Base-by-base conservation (phyloP, 2,329 filamentous ascomycete genomes). In the Sphaerulina vaccinii region DNA sequence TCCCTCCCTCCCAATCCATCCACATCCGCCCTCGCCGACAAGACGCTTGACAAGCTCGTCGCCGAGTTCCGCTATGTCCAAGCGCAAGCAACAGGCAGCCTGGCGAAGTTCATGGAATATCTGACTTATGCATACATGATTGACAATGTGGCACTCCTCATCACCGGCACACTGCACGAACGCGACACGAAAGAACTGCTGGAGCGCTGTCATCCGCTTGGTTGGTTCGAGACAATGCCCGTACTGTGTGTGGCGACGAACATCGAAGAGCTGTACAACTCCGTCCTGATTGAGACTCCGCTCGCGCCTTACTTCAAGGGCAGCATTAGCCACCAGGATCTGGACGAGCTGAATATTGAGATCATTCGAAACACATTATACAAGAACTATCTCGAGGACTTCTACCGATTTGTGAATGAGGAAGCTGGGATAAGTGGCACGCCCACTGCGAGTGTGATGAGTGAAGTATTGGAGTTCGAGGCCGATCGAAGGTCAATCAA, bases 81-180 rank as follows among this genome's bases (percentile, higher is more conserved):
- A 63, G 90, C 91, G 57, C 96, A 99, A 69, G 88, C 92, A 22
- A 89, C 89, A 2, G 93, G 93, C 13, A 89, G 90, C 1, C 83
- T 96, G 32, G 86, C 91, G 57, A 90, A 89, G 69, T 99, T 99
- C 73, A 90, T 99, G 83, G 90, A 97, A 72, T 99, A 96, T 73
- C 79, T 99, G 56, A 99, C 93, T 1, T 99, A 99, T 71, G 92
- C 91, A 57, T 99, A 99, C 79, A 99, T 99, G 93, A 99, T 99
- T 73, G 93, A 99, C 75, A 99, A 99, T 66, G 90, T 99, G 47
- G 93, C 95, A 33, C 85, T 99, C 35, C 84, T 99, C 66, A 99
- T 99, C 72, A 99, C 93, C 18, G 93, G 93, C 57, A 99, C 93
- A 10, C 82, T 99, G 23, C 93, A 99, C 74, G 95, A 99, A 75